Evolutionary conservation across 345 rosid species (phyloP), one percentile per base, ranked within the genome.

Genomic region (Dimocarpus longan): DNA sequence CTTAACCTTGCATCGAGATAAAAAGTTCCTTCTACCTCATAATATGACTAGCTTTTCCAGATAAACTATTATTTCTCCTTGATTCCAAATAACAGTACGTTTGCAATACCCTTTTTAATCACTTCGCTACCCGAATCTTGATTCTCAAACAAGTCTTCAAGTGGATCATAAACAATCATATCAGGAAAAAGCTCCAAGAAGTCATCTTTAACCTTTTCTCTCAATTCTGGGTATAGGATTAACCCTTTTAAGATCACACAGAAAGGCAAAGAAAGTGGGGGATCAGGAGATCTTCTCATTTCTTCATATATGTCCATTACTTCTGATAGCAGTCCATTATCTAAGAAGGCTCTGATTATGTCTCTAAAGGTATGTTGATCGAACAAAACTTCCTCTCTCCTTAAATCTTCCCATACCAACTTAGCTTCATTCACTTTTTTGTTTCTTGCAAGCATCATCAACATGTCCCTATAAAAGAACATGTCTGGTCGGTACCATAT

Each of bases 401-500:
- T 96, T 79, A 93, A 80, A 88, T 96, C 98, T 81, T 86, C 88
- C 98, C 97, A 93, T 43, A 93, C 97, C 80, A 19, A 80, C 79
- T 82, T 87, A 12, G 86, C 88, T 81, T 91, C 93, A 4, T 85
- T 91, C 37, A 89, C 91, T 71, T 83, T 91, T 81, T 50, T 91
- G 90, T 93, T 91, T 84, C 94, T 90, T 16, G 98, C 98, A 54
- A 94, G 97, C 97, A 90, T 89, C 91, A 93, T 91, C 6, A 96
- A 90, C 98, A 93, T 96, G 85, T 96, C 98, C 81, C 98, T 84
- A 84, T 90, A 90, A 67, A 94, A 90, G 80, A 86, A 96, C 98
- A 91, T 94, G 86, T 94, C 99, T 10, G 97, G 97, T 77, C 90
- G 83, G 18, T 91, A 94, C 98, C 99, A 96, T 80, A 96, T 93